These are phyloP conservation scores for Clonostachys byssicola DNA, from an alignment of 2,329 filamentous ascomycete species.

Conservation along the genomic window DNA sequence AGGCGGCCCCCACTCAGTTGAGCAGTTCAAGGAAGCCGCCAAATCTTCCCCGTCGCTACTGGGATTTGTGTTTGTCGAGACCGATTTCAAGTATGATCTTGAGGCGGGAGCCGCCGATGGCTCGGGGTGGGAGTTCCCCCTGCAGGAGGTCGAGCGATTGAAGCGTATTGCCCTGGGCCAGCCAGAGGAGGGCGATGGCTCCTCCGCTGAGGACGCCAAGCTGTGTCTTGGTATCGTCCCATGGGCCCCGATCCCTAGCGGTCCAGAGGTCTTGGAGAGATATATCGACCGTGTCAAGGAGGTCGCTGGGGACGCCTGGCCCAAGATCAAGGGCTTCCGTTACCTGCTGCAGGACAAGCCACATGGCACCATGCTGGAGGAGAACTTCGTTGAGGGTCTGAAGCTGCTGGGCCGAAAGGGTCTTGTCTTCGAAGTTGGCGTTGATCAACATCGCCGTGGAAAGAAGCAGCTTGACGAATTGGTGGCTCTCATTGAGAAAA, in stretches of 20 bases:
- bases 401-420: conserved; percentile 60
- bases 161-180: conserved; percentile 60
- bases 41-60: conserved; percentile 37
- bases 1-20: conserved; percentile 57
- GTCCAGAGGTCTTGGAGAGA: conserved; percentile 50
- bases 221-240: conserved; percentile 69
- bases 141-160: conserved; percentile 70
- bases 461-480: conserved; percentile 69
- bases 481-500: conserved; percentile 63
- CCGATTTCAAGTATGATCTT: conserved; percentile 65
- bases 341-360: conserved; percentile 80
- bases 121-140: conserved; percentile 61
- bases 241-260: conserved; percentile 79
- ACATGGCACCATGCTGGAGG: conserved; percentile 57
- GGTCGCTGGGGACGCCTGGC: conserved; percentile 60
- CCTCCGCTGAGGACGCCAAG: conserved; percentile 33
- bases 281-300: conserved; percentile 63
- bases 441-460: conserved; percentile 77
- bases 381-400: conserved; percentile 61
- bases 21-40: conserved; percentile 54
- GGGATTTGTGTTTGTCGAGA: conserved; percentile 81
- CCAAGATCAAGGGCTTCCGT: conserved; percentile 71
- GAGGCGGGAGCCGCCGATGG: conserved; percentile 36
- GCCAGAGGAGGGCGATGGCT: conserved; percentile 62
- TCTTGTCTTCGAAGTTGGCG: conserved; percentile 75